Percentiles rank a stretch among this genome's conserved stretches.
Conservation (phyloP, 306 rosid genomes). For the Abrus pulchellus region DNA sequence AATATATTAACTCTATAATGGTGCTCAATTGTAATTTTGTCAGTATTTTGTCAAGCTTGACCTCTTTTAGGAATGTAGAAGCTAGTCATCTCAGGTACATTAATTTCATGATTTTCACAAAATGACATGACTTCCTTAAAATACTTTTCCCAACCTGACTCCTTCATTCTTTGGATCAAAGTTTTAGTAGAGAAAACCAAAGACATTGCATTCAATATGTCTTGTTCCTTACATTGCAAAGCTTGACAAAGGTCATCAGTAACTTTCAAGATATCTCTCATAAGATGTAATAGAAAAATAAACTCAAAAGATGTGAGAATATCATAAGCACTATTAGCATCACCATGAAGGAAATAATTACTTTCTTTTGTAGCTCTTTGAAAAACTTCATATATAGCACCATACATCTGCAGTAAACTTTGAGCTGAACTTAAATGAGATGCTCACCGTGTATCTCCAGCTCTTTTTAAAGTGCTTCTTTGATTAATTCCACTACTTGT, state of each 20-base stretch:
- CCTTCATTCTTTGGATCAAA: neutral
- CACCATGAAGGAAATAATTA: neutral
- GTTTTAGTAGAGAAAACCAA: neutral
- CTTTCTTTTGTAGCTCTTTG: neutral
- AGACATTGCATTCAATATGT: neutral
- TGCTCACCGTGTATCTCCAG: neutral
- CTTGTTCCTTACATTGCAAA: neutral
- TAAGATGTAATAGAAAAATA: too few species aligned
- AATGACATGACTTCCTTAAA: neutral
- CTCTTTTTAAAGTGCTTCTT: neutral
- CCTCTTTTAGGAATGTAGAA: neutral
- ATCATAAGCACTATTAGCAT: neutral
- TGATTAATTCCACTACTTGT: neutral
- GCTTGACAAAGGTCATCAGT: neutral
- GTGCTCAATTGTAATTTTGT: neutral
- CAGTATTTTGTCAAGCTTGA: neutral
- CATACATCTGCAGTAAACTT: neutral
- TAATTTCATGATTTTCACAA: too few species aligned
- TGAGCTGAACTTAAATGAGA: neutral
- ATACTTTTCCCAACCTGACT: neutral
- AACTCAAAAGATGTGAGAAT: too few species aligned
- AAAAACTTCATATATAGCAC: neutral
- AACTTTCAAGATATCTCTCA: too few species aligned
- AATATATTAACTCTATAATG: neutral
- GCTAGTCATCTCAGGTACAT: neutral